A percentile compares a stretch with the other conserved stretches of the same genome.
Evolutionary conservation across 148 eudicot genomes (phyloP).

Genomic region (Salicornia ramosissima): DNA sequence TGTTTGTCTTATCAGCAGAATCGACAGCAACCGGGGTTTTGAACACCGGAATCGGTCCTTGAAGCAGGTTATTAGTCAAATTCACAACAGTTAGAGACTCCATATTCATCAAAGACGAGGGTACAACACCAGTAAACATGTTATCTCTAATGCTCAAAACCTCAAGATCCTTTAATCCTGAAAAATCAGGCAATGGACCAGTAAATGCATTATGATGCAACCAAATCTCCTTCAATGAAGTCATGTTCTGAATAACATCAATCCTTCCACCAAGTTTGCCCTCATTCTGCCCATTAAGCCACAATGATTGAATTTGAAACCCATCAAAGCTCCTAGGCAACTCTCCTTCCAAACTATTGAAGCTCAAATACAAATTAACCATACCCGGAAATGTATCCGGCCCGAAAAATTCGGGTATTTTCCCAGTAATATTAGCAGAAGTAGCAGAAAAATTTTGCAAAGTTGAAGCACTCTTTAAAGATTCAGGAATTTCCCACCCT

Average conservation of each 20-base stretch:
- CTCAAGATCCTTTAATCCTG: constrained; percentile 52
- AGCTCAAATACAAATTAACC: constrained; percentile 62
- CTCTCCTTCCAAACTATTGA: constrained; percentile 68
- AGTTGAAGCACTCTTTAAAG: constrained; percentile 48
- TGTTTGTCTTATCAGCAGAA: constrained; percentile 43
- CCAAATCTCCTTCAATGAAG: constrained; percentile 77
- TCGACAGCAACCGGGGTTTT: constrained; percentile 57
- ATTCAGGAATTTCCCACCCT: constrained; percentile 64
- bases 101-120: constrained; percentile 52
- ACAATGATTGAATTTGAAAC: constrained; percentile 70
- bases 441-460: constrained; percentile 82
- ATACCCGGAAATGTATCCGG: constrained; percentile 68
- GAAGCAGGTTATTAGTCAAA: constrained; percentile 81
- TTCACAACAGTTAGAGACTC: constrained; percentile 65
- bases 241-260: constrained; percentile 85
- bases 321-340: constrained; percentile 66
- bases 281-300: constrained; percentile 85
- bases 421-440: constrained; percentile 60
- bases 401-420: constrained; percentile 65
- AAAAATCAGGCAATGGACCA: constrained; percentile 86
- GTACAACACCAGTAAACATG: constrained; percentile 69
- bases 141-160: constrained; percentile 69
- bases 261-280: constrained; percentile 56
- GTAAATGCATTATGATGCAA: constrained; percentile 72
- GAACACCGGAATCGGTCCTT: constrained; percentile 83